A percentile compares a stretch with the other conserved stretches of the same genome.
phyloP scores from a whole-genome alignment of 2,329 filamentous ascomycete species.

The Rutstroemia sp. region DNA sequence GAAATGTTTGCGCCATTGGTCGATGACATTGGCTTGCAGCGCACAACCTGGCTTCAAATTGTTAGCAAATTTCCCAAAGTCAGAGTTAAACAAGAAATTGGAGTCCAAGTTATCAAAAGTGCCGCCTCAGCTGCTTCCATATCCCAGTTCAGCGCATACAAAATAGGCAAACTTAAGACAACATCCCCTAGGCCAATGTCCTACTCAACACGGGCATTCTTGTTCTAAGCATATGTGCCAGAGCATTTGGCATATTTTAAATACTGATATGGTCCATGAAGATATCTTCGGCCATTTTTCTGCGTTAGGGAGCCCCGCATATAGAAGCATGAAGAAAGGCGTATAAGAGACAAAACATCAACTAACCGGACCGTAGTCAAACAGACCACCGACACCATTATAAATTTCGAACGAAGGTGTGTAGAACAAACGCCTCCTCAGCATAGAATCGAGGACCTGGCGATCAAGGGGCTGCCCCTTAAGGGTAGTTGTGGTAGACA shows the following conservation, averaged over 20 bases:
- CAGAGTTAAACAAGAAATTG: too few relatives aligned
- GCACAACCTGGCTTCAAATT: slow-evolving; percentile 49
- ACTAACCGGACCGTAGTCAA: slow-evolving; percentile 45
- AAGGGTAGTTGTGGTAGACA: slow-evolving; percentile 65
- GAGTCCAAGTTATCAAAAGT: background rate
- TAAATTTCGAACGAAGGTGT: slow-evolving; percentile 96
- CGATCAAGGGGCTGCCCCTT: slow-evolving; percentile 89
- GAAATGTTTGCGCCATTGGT: slow-evolving; percentile 68
- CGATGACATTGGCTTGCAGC: slow-evolving; percentile 62
- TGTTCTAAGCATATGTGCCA: too few relatives aligned
- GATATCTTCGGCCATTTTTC: too few relatives aligned
- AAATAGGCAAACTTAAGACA: too few relatives aligned
- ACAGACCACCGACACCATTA: slow-evolving; percentile 74
- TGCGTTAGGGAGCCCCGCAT: background rate
- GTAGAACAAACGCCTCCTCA: slow-evolving; percentile 86
- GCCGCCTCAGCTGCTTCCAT: too few relatives aligned
- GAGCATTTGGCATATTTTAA: too few relatives aligned
- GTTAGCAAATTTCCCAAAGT: too few relatives aligned
- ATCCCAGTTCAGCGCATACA: too few relatives aligned
- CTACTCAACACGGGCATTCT: too few relatives aligned
- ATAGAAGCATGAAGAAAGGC: background rate
- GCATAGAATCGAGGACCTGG: slow-evolving; percentile 70
- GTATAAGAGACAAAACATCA: slow-evolving; percentile 36
- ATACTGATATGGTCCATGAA: too few relatives aligned
- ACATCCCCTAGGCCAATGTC: too few relatives aligned